A percentile compares a stretch with the other conserved stretches of the same genome.
Evolutionary conservation across 2,329 filamentous ascomycete genomes (phyloP).

Genomic region (Fonsecaea multimorphosa): DNA sequence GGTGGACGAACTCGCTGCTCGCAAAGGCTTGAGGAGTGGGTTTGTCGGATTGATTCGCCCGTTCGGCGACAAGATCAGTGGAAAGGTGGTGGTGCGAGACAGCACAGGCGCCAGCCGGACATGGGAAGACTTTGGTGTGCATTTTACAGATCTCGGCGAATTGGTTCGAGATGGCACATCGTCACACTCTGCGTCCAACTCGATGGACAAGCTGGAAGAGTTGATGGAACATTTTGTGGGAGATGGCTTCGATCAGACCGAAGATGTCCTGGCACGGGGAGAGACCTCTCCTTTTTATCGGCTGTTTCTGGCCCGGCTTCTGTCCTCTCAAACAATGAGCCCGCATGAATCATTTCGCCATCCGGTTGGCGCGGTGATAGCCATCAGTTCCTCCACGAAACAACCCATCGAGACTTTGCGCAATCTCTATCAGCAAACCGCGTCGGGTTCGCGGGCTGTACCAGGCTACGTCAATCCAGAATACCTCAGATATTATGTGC

Average conservation of each 20-base stretch:
- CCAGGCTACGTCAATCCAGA: constrained; percentile 89
- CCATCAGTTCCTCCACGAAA: constrained; percentile 86
- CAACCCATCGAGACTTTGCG: constrained; percentile 86
- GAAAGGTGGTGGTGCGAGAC: constrained; percentile 88
- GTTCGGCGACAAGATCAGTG: constrained; percentile 85
- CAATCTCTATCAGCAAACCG: constrained; percentile 83
- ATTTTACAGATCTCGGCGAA: constrained; percentile 75
- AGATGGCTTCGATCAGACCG: constrained; percentile 29
- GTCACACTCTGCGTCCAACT: constrained; percentile 15
- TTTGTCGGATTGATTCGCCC: constrained; percentile 85
- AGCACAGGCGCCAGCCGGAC: constrained; percentile 81
- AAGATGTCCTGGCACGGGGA: constrained; percentile 24
- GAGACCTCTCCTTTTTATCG: constrained; percentile 79
- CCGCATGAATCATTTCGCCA: constrained; percentile 94
- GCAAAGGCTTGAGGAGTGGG: constrained; percentile 84
- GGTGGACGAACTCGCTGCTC: constrained; percentile 76
- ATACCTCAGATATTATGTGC: constrained; percentile 92
- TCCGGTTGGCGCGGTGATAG: constrained; percentile 91
- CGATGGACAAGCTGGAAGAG: constrained; percentile 38
- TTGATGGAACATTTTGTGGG: constrained; percentile 38
- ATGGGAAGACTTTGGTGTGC: constrained; percentile 88
- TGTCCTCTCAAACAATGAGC: constrained; percentile 78
- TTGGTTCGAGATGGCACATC: constrained; percentile 26
- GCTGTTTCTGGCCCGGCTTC: constrained; percentile 79
- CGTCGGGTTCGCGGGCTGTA: constrained; percentile 72